phyloP scores from a whole-genome alignment of 305 asterid genomes.

The Vinca major region DNA sequence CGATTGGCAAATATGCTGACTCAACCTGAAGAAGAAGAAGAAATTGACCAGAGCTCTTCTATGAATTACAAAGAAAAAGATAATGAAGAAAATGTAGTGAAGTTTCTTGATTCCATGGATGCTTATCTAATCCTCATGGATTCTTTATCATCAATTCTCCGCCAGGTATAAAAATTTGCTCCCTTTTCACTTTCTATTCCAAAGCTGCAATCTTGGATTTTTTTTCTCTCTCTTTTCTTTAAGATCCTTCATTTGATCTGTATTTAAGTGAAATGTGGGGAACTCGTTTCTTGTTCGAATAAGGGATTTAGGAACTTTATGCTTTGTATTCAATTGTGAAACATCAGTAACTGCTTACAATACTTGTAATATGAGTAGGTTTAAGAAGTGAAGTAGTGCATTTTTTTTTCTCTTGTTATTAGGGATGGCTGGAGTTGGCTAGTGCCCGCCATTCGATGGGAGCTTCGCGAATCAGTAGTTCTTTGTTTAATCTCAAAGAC shows the following conservation, averaged over 20 bases:
- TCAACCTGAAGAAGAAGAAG: too few relatives aligned
- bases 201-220: neutral
- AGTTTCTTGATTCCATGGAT: slow-evolving; percentile 69
- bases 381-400: neutral
- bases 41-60: too few relatives aligned
- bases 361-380: too few relatives aligned
- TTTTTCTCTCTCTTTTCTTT: neutral
- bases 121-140: slow-evolving; percentile 49
- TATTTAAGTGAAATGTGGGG: neutral
- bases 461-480: slow-evolving; percentile 56
- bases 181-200: too few relatives aligned
- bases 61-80: too few relatives aligned
- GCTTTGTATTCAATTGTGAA: neutral
- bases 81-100: slow-evolving; percentile 28
- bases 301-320: too few relatives aligned
- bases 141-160: slow-evolving; percentile 61
- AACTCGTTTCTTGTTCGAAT: neutral
- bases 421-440: slow-evolving; percentile 86
- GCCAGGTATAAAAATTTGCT: slow-evolving; percentile 38
- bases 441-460: slow-evolving; percentile 86
- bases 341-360: neutral
- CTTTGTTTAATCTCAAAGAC: slow-evolving; percentile 55
- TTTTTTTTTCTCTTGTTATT: slow-evolving; percentile 8
- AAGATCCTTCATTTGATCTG: neutral
- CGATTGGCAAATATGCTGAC: neutral